Base-by-base conservation (phyloP, 1,284 basidiomycete genomes). In the Irpex sp. region DNA sequence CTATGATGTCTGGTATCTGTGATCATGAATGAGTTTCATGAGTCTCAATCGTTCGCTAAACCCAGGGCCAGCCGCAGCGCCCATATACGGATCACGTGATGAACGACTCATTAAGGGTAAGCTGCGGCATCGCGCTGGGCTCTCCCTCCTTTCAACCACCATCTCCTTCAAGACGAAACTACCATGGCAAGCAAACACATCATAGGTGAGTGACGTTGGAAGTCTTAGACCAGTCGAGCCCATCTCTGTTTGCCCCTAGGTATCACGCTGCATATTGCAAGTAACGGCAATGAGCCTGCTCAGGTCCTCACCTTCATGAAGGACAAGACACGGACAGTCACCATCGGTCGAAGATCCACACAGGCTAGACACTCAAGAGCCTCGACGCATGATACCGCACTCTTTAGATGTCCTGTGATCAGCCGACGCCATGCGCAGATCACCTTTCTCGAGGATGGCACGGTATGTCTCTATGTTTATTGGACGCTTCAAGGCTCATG, bases 351-450 rank as follows among this genome's bases (percentile, higher is more conserved):
- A 58, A 81, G 81, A 49, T 73, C 76, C 0, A 64, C 68, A 34
- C 64, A 62, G 48, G 67, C 66, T n/a, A 60, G 59, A 19, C 36
- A 59, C 57, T 74, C 79, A 62, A 64, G 71, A 54, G 73, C 73
- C 60, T 65, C 70, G 61, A 67, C 71, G 44, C 72, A 76, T 64
- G 73, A 75, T 64, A 76, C 73, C 52, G 84, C 84, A 5, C 78
- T 82, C 72, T 88, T 88, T 68, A 76, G 81, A 59, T 88, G 86
- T 68, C 83, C 86, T 9, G 87, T 88, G 38, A 84, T 89, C 66
- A 87, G 85, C 73, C 79, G 87, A 54, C 81, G 77, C 66, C 87
- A 89, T 78, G 86, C 87, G 61, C 86, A 82, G 79, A 83, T 89
- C 65, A 79, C 78, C 7, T 87, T 89, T 72, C 78, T 82, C 37